A percentile compares a stretch with the other conserved stretches of the same genome.
These are phyloP conservation scores for Aaosphaeria arxii DNA, from an alignment of 2,329 filamentous ascomycete genomes.

Conservation along the genomic window DNA sequence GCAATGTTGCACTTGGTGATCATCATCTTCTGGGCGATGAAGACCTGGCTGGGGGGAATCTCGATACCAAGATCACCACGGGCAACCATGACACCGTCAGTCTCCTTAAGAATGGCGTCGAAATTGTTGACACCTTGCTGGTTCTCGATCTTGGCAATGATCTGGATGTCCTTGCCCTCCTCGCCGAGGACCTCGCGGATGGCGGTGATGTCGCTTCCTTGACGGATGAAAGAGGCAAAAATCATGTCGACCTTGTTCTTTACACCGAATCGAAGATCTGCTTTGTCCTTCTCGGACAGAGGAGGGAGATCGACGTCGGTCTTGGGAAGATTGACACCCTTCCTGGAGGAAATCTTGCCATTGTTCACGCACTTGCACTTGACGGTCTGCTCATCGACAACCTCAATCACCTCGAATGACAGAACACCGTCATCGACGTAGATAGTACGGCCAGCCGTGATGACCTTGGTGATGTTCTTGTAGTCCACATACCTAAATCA, in stretches of 20 bases:
- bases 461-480: constrained; percentile 99
- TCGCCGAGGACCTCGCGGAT: constrained; percentile 90
- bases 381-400: constrained; percentile 86
- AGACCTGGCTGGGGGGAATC: constrained; percentile 97
- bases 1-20: constrained; percentile 99
- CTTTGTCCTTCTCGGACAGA: constrained; percentile 96
- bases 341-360: constrained; percentile 96
- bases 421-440: constrained; percentile 98
- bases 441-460: constrained; percentile 84
- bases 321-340: constrained; percentile 98
- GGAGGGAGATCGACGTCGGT: constrained; percentile 97
- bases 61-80: constrained; percentile 98
- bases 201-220: constrained; percentile 84
- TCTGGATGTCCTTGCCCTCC: constrained; percentile 94
- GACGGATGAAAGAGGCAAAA: constrained; percentile 97
- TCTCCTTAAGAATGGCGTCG: constrained; percentile 90
- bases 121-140: constrained; percentile 99
- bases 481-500: constrained; percentile 84
- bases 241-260: constrained; percentile 99
- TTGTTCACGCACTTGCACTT: constrained; percentile 90
- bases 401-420: constrained; percentile 87
- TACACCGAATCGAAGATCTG: constrained; percentile 89
- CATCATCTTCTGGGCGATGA: constrained; percentile 99
- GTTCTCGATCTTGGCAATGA: constrained; percentile 99
- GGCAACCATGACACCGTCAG: constrained; percentile 99